Base-by-base conservation (phyloP, 176 grass and related monocot genomes). In the Thinopyrum elongatum region DNA sequence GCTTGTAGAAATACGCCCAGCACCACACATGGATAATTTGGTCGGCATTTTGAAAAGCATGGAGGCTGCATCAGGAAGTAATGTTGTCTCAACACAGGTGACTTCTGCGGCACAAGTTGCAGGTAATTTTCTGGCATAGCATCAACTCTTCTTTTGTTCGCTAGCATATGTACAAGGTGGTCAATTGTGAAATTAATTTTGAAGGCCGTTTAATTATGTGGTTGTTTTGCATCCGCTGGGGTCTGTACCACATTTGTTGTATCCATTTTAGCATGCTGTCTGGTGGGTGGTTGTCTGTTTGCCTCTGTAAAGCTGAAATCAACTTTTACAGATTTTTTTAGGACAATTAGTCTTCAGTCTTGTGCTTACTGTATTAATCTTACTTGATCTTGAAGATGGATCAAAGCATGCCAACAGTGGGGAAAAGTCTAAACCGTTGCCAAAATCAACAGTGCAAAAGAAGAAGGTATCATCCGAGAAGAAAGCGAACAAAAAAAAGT, bases 11-110 rank as follows among this genome's bases (percentile, higher is more conserved):
- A 82, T 95, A 58, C 88, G 86, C 41, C 82, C 96, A 63, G 88
- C 91, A 78, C 88, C 88, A 66, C 93, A 95, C 78, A 98, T 98
- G 96, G 93, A 98, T 81, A 95, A 91, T 81, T 65, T 98, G 75
- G 91, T 98, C 3, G 34, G 80, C 39, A 90, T 95, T 85, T 94
- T 92, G 78, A 98, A 98, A 88, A 87, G 84, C 86, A 98, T 95
- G 96, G 93, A 95, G 80, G 82, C 82, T 86, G 91, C 90, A 80
- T 49, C 74, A 19, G 91, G 96, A 23, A 90, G 47, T 35, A 86
- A 55, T 66, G 72, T 93, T 21, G 39, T 92, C 60, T 95, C 93
- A 61, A 93, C 93, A 79, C 95, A 93, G 85, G 47, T 76, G 46
- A 26, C 49, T 59, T 62, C 74, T 61, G 27, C 27, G 3, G 51